Conservation (phyloP, 2,329 filamentous ascomycete genomes). For the Xylaria sp. region DNA sequence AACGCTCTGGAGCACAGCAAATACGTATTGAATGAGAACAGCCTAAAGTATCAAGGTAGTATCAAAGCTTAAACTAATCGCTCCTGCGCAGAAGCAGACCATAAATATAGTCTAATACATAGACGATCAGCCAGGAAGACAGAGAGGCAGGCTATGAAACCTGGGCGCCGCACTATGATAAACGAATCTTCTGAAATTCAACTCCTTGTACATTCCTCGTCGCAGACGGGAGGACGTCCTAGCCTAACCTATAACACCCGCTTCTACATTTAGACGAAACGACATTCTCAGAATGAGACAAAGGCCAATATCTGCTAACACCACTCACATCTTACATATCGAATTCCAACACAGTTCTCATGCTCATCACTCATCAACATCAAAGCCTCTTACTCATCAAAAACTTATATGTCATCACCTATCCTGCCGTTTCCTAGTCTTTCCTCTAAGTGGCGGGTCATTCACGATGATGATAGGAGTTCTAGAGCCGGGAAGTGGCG, state of each 20-base stretch:
- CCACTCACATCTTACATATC: neutral
- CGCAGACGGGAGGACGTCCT: too few relatives aligned
- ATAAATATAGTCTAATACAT: neutral
- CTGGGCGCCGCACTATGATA: too few relatives aligned
- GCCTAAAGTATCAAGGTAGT: neutral
- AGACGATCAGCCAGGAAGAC: neutral
- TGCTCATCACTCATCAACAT: conserved; percentile 6
- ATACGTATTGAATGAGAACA: too few relatives aligned
- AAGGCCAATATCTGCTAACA: neutral
- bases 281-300: neutral
- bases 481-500: conserved; percentile 13
- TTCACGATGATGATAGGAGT: neutral
- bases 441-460: conserved; percentile 34
- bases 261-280: neutral
- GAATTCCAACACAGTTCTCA: neutral
- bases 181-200: too few relatives aligned
- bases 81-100: neutral
- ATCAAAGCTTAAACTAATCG: neutral
- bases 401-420: neutral
- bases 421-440: conserved; percentile 41
- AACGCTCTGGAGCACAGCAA: too few relatives aligned
- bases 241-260: neutral
- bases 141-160: too few relatives aligned
- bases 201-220: too few relatives aligned
- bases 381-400: neutral